Conservation (phyloP, 108 stramenopile genomes). For the Ochromonas danica region DNA sequence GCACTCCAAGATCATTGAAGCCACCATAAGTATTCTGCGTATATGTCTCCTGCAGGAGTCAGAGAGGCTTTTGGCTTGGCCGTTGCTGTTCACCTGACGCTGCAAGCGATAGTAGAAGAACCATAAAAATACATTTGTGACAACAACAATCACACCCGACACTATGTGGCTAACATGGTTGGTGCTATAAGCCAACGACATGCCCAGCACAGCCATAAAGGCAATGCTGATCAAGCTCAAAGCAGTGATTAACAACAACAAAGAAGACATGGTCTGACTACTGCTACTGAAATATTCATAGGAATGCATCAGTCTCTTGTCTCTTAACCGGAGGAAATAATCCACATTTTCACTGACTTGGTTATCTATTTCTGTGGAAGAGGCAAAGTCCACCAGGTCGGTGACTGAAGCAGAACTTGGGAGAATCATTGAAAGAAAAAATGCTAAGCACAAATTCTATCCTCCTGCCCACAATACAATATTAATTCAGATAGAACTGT, state of each 20-base stretch:
- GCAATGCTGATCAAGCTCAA: conserved; percentile 10
- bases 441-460: no score
- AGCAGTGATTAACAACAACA: conserved; percentile 2
- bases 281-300: conserved; percentile 10
- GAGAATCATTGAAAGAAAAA: conserved; percentile 17
- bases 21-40: conserved; percentile 6
- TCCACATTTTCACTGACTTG: conserved; percentile 10
- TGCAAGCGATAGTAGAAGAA: conserved; percentile 5
- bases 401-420: conserved; percentile 1
- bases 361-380: conserved; percentile 10
- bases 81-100: neutral
- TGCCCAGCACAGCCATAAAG: neutral
- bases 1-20: neutral
- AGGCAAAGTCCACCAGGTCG: conserved; percentile 13
- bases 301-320: neutral
- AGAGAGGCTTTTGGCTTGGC: conserved; percentile 13
- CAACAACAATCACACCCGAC: neutral
- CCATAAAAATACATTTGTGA: conserved; percentile 6
- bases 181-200: conserved; percentile 5
- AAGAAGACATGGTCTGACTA: conserved; percentile 15
- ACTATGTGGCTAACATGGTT: neutral
- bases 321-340: conserved; percentile 9
- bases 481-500: no score
- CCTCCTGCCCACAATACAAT: no score
- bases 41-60: conserved; percentile 9